Base-by-base conservation (phyloP, 1,284 basidiomycete genomes). In the Vanrija pseudolonga region DNA sequence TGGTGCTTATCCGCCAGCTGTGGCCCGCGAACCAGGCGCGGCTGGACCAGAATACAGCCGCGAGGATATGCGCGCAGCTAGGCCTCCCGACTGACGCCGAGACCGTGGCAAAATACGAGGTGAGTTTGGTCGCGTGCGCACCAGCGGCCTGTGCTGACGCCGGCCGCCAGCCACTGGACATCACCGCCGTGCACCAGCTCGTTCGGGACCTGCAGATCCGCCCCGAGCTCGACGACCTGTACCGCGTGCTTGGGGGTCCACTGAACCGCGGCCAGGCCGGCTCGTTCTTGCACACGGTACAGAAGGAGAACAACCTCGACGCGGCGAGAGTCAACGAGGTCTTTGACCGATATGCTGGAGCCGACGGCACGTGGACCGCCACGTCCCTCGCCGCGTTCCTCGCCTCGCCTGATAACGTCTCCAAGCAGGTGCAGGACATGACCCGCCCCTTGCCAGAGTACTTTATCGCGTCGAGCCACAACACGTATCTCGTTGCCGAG, bases 401-500 rank as follows among this genome's bases (percentile, higher is more conserved):
- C 12, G 79, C 85, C 20, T 87, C 86, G 0, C 70, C 80, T 0
- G 84, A 87, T 58, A 89, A 89, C 63, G 76, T 82, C 76, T 81
- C 58, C 65, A 79, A 43, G 62, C 71, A 20, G 71, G 74, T 41
- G 68, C 82, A 86, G 47, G 84, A 89, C 56, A 84, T 97, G 90
- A 86, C 85, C 0, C 80, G 82, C 1, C 91, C 95, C 0, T 77
- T 97, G 11, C 82, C 85, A 6, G 88, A 96, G 56, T 98, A 98
- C 72, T 96, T 83, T 67, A 87, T 98, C 66, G 93, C 90, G 5
- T 89, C 90, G 17, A 95, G 91, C 28, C 96, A 98, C 71, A 98
- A 99, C 67, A 98, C 96, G 0, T 98, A 99, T 67, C 85, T 99
- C 5, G 86, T 97, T 12, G 94, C 94, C 0, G 85, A 92, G 63